Evolutionary conservation across 2,329 filamentous ascomycete genomes (phyloP).

Genomic region (Nemania serpens): DNA sequence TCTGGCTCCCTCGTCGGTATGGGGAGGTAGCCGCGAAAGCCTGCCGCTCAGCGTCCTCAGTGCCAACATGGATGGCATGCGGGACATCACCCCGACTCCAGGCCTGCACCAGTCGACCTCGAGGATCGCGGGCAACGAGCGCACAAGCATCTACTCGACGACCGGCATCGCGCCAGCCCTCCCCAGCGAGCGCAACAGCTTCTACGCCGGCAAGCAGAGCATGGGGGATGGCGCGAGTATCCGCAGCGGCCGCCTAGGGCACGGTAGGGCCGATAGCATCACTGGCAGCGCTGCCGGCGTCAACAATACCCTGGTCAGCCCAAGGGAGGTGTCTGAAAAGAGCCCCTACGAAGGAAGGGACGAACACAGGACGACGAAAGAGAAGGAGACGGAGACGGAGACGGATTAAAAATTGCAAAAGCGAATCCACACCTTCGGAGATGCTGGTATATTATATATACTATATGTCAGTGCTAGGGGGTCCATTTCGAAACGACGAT

Average conservation of each 20-base stretch:
- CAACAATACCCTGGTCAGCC: constrained; percentile 66
- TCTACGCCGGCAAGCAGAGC: constrained; percentile 67
- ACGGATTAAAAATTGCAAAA: constrained; percentile 17
- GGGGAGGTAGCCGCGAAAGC: constrained; percentile 80
- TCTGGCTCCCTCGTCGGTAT: constrained; percentile 80
- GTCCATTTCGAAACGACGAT: neutral
- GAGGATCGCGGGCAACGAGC: constrained; percentile 56
- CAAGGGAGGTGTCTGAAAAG: constrained; percentile 50
- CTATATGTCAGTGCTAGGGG: neutral
- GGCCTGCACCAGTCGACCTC: constrained; percentile 58
- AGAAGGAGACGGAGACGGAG: constrained; percentile 28
- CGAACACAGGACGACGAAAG: constrained; percentile 29
- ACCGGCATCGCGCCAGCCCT: constrained; percentile 69
- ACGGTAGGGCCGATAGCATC: constrained; percentile 81
- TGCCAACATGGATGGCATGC: constrained; percentile 63
- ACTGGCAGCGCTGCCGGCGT: constrained; percentile 72
- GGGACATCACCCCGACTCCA: constrained; percentile 50
- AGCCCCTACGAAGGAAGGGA: constrained; percentile 39
- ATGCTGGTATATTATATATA: neutral
- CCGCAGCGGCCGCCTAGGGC: constrained; percentile 75
- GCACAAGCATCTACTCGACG: constrained; percentile 81
- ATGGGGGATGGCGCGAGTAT: constrained; percentile 75
- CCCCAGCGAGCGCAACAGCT: constrained; percentile 78
- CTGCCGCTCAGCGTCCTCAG: constrained; percentile 79
- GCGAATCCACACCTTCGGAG: neutral